These are phyloP conservation scores for Penicillium desertorum DNA, from an alignment of 495 filamentous ascomycete species.

Conservation along the genomic window DNA sequence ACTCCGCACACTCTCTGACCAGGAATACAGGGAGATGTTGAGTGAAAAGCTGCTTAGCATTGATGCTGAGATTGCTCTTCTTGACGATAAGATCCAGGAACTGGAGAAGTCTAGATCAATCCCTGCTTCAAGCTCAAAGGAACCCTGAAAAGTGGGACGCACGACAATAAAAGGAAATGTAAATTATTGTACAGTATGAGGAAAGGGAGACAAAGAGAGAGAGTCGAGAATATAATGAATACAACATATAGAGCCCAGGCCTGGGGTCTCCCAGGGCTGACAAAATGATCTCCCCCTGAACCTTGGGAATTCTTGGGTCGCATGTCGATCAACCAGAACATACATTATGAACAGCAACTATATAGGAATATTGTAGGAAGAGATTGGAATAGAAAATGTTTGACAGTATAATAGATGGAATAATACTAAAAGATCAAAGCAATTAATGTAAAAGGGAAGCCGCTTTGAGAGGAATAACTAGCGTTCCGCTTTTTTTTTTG, in stretches of 20 bases:
- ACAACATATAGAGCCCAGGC: not conserved
- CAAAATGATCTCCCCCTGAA: constrained; percentile 12
- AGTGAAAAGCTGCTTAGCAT: constrained; percentile 74
- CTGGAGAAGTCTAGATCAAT: constrained; percentile 36
- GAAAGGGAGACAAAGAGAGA: not conserved
- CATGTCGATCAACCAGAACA: constrained; percentile 22
- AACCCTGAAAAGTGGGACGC: constrained; percentile 1
- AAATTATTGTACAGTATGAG: constrained; percentile 11
- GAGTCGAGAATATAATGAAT: not conserved
- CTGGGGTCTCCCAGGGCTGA: not conserved
- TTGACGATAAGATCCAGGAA: constrained; percentile 77
- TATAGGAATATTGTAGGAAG: not conserved
- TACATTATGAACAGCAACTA: not conserved
- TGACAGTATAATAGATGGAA: not conserved
- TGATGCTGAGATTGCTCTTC: constrained; percentile 79
- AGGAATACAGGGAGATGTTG: constrained; percentile 75
- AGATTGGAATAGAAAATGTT: not conserved
- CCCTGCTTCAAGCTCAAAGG: constrained; percentile 10
- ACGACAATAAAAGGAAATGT: not conserved
- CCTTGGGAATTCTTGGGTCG: constrained; percentile 9
- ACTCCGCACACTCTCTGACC: constrained; percentile 68
- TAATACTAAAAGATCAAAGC: not conserved
- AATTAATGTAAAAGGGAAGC: constrained; percentile 4
- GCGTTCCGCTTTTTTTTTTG: constrained; percentile 12
- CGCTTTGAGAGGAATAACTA: constrained; percentile 12